phyloP scores from a whole-genome alignment of 202 grass and related monocot species.

The Panicum hallii region DNA sequence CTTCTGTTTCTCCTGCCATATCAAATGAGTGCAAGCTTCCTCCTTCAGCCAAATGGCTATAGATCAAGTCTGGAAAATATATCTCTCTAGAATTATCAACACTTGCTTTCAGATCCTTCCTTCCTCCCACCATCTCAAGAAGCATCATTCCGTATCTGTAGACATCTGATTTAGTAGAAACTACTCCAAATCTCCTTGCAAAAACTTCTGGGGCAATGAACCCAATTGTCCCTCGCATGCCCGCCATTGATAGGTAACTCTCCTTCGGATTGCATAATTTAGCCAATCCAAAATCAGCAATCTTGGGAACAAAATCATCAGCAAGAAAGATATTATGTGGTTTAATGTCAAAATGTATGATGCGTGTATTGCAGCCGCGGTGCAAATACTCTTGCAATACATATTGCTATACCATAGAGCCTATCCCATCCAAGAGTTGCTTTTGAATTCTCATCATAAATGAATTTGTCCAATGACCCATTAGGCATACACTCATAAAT shows the following conservation, averaged over 20 bases:
- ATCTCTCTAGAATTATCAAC: conserved; percentile 8
- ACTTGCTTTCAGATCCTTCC: conserved; percentile 23
- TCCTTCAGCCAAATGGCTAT: conserved; percentile 35
- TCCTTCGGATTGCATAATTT: conserved; percentile 54
- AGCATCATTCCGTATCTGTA: conserved; percentile 61
- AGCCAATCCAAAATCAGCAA: conserved; percentile 58
- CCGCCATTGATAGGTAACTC: conserved; percentile 47
- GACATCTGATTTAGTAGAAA: conserved; percentile 55
- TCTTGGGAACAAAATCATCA: conserved; percentile 36
- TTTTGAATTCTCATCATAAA: conserved; percentile 47
- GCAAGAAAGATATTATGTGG: too few species aligned
- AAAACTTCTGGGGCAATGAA: conserved; percentile 63
- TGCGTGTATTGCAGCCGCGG: too few species aligned
- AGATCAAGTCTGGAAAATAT: conserved; percentile 58
- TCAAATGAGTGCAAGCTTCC: conserved; percentile 30
- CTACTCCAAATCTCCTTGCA: conserved; percentile 40
- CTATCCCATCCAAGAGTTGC: conserved; percentile 43
- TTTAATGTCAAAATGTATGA: too few species aligned
- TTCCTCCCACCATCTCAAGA: conserved; percentile 53
- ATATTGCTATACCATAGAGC: neutral
- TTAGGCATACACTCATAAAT: too few species aligned
- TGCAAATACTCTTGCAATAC: too few species aligned
- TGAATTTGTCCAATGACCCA: conserved; percentile 54
- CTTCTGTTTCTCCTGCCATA: conserved; percentile 25
- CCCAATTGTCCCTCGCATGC: conserved; percentile 52